A percentile compares a stretch with the other conserved stretches of the same genome.
These are phyloP conservation scores for Tolypocladium inflatum DNA, from an alignment of 2,329 filamentous ascomycete species.

Conservation along the genomic window DNA sequence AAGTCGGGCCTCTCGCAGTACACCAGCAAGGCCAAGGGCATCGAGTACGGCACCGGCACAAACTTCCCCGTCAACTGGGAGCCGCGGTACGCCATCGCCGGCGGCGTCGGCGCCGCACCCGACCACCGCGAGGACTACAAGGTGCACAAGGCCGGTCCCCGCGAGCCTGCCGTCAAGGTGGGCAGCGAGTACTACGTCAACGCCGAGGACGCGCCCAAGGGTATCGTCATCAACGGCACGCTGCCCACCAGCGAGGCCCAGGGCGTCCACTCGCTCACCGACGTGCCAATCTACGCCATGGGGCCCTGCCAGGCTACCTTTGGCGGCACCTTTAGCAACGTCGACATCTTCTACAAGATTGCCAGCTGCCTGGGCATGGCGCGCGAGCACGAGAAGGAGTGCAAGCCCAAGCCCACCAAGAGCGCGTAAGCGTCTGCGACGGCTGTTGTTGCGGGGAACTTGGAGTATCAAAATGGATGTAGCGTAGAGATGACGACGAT, in stretches of 20 bases:
- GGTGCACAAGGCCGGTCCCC: slow-evolving; percentile 57
- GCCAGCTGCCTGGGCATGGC: slow-evolving; percentile 55
- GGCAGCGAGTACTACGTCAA: slow-evolving; percentile 55
- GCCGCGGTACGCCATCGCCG: slow-evolving; percentile 71
- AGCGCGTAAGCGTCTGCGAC: not conserved
- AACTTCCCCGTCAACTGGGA: slow-evolving; percentile 81
- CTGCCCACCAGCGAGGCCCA: slow-evolving; percentile 51
- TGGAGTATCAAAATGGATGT: not conserved
- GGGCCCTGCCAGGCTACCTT: slow-evolving; percentile 74
- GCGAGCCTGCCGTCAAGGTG: slow-evolving; percentile 47
- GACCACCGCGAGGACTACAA: slow-evolving; percentile 70
- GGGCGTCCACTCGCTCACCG: slow-evolving; percentile 69
- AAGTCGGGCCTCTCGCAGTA: slow-evolving; percentile 71
- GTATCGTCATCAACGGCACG: slow-evolving; percentile 69
- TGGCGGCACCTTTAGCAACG: slow-evolving; percentile 59
- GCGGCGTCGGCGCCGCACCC: slow-evolving; percentile 61
- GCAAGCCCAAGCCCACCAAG: slow-evolving; percentile 9
- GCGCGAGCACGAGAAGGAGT: slow-evolving; percentile 12
- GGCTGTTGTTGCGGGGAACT: not conserved
- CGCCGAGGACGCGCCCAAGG: slow-evolving; percentile 53
- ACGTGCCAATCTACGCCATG: slow-evolving; percentile 68
- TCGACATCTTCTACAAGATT: slow-evolving; percentile 69
- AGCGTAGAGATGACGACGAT: slow-evolving; percentile 1
- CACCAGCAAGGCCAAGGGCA: slow-evolving; percentile 44
- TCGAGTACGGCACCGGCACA: slow-evolving; percentile 62